phyloP scores from a whole-genome alignment of 257 asterid genomes.

The Eucommia ulmoides region DNA sequence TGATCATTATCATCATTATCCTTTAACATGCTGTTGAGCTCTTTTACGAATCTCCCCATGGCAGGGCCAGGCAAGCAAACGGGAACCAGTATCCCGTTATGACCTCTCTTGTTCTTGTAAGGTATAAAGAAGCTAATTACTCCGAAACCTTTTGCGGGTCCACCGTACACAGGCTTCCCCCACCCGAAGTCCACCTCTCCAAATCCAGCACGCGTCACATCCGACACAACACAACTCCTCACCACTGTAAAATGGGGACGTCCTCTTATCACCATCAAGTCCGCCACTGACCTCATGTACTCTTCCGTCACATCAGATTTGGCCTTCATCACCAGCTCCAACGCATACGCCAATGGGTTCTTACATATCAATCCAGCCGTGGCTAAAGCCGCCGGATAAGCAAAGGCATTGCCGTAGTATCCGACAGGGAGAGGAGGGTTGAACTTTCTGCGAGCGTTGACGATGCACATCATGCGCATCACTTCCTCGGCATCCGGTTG shows the following conservation, averaged over 20 bases:
- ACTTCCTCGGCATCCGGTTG: constrained; percentile 19
- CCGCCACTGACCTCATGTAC: constrained; percentile 25
- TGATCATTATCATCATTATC: neutral
- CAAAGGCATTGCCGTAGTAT: constrained; percentile 29
- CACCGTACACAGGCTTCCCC: constrained; percentile 49
- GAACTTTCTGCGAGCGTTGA: constrained; percentile 14
- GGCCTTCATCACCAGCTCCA: constrained; percentile 18
- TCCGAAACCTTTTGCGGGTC: constrained; percentile 9
- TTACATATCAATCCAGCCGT: constrained; percentile 14
- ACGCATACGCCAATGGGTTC: constrained; percentile 20
- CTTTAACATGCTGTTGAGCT: neutral
- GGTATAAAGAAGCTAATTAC: constrained; percentile 4
- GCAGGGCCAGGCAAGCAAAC: constrained; percentile 7
- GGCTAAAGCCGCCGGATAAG: constrained; percentile 20
- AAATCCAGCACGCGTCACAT: constrained; percentile 14
- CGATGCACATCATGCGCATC: constrained; percentile 16
- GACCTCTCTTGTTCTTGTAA: neutral
- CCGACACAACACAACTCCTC: constrained; percentile 32
- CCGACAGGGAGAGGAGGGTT: constrained; percentile 17
- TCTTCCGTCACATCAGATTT: constrained; percentile 18
- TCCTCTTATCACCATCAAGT: constrained; percentile 18
- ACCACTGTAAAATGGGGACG: constrained; percentile 24
- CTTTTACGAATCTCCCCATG: constrained; percentile 6
- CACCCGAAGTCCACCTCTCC: constrained; percentile 54
- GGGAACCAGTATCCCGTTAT: constrained; percentile 10